Base-by-base conservation (phyloP, 192 early-diverging fungal genomes). In the Podila verticillata region DNA sequence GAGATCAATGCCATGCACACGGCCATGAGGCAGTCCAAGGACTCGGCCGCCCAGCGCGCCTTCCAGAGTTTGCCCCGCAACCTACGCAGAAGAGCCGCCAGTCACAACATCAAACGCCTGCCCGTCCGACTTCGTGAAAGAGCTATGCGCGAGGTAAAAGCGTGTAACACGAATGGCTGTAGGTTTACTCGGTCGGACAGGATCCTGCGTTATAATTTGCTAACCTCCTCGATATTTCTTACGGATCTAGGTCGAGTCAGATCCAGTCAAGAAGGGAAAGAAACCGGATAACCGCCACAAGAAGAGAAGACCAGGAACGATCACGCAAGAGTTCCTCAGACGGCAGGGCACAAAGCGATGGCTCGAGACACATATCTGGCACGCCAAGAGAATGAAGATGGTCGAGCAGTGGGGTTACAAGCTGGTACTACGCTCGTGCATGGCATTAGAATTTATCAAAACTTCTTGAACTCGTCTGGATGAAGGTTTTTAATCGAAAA, bases 351-450 rank as follows among this genome's bases (percentile, higher is more conserved):
- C 85, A 8, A 93, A 92, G 57, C 86, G 89, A 36, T 99, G 97
- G 98, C 75, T 99, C 29, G 97, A 98, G 79, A 99, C 97, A 44
- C 97, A 99, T 84, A 89, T 97, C 29, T 99, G 98, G 98, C 97
- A 99, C 75, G 92, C 95, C 15, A 99, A 99, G 81, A 88, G 98
- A 67, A 96, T 98, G 95, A 93, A 95, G 60, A 99, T 99, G 96
- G 78, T 65, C 39, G 87, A 94, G 63, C 71, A 87, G 20, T 97
- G 96, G 96, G 94, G 95, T 1, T 91, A 89, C 70, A 87, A 89
- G 72, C 59, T 96, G 48, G 92, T 91, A 82, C 61, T 13, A 15
- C 39, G 17, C 39, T 17, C 3, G 1, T 5, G 34, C 34, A 35
- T 35, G 9, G n/a, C n/a, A n/a, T n/a, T n/a, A n/a, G n/a, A 5